Percentiles rank a stretch among this genome's conserved stretches.
Conservation (phyloP, 805 yeast species). For the Soucietia sequanensis region DNA sequence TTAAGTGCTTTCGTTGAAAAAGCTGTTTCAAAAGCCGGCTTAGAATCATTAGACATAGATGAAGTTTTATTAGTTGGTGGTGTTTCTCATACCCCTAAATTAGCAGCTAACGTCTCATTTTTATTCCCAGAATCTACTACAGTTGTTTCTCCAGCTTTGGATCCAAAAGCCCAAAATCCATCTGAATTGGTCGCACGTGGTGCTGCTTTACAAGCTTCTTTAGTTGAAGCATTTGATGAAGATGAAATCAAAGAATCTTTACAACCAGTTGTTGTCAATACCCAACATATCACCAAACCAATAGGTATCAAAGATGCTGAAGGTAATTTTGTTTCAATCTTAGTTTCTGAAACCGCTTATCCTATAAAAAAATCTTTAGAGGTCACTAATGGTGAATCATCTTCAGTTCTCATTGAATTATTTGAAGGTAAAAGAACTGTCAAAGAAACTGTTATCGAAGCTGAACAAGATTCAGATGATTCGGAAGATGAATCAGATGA, state of each 20-base stretch:
- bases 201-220: conserved; percentile 94
- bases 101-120: conserved; percentile 68
- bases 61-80: conserved; percentile 95
- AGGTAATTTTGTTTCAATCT: conserved; percentile 69
- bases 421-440: conserved; percentile 84
- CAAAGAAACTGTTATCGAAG: conserved; percentile 78
- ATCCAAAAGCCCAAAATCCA: conserved; percentile 80
- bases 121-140: conserved; percentile 80
- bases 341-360: conserved; percentile 82
- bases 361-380: conserved; percentile 80
- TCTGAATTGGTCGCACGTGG: conserved; percentile 90
- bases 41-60: conserved; percentile 82
- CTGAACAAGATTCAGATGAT: conserved; percentile 52
- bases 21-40: conserved; percentile 75
- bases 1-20: conserved; percentile 75
- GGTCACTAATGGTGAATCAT: conserved; percentile 60
- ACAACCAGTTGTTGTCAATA: conserved; percentile 81
- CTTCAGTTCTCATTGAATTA: conserved; percentile 62
- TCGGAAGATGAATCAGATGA: conserved; percentile 60
- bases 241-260: conserved; percentile 79
- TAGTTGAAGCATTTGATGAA: conserved; percentile 76
- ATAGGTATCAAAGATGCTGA: conserved; percentile 79
- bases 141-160: conserved; percentile 73
- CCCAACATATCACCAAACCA: conserved; percentile 81
- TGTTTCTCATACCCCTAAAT: conserved; percentile 86